Conservation (phyloP, 495 filamentous ascomycete species). For the Letharia columbiana region DNA sequence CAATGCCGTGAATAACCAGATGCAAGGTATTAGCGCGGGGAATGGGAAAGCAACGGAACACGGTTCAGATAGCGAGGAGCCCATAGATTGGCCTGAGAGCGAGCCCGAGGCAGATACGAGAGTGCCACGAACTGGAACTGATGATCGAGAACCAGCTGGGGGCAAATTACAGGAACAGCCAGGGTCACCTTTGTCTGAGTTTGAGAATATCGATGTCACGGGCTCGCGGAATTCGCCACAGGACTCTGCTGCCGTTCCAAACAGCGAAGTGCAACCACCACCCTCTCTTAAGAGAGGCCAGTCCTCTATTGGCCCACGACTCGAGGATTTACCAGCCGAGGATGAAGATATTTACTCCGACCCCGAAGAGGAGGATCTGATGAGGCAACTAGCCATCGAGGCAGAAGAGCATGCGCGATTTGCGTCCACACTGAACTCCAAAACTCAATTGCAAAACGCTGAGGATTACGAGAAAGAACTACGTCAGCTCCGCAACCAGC, state of each 20-base stretch:
- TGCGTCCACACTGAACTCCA: slow-evolving; percentile 72
- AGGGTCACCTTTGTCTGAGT: slow-evolving; percentile 44
- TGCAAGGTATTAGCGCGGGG: neutral
- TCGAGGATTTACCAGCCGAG: slow-evolving; percentile 30
- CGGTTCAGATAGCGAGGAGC: slow-evolving; percentile 27
- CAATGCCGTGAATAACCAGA: neutral
- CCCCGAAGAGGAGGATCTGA: slow-evolving; percentile 82
- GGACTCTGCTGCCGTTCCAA: neutral
- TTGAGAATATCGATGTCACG: slow-evolving; percentile 41
- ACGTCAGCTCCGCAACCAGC: slow-evolving; percentile 76
- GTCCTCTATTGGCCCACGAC: slow-evolving; percentile 24
- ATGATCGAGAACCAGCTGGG: slow-evolving; percentile 22
- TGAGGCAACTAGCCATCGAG: slow-evolving; percentile 77
- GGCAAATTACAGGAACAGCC: slow-evolving; percentile 16
- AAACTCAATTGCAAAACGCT: slow-evolving; percentile 50
- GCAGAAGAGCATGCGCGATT: slow-evolving; percentile 89
- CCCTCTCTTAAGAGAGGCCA: slow-evolving; percentile 14
- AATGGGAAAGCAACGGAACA: neutral
- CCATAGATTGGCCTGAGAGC: slow-evolving; percentile 39
- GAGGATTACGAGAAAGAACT: slow-evolving; percentile 81
- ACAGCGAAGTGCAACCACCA: neutral
- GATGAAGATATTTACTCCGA: slow-evolving; percentile 57
- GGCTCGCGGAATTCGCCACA: slow-evolving; percentile 11
- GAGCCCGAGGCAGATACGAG: slow-evolving; percentile 31
- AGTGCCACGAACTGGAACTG: slow-evolving; percentile 34